Conservation (phyloP, 73 alveolate species). For the Paramecium sexaurelia region DNA sequence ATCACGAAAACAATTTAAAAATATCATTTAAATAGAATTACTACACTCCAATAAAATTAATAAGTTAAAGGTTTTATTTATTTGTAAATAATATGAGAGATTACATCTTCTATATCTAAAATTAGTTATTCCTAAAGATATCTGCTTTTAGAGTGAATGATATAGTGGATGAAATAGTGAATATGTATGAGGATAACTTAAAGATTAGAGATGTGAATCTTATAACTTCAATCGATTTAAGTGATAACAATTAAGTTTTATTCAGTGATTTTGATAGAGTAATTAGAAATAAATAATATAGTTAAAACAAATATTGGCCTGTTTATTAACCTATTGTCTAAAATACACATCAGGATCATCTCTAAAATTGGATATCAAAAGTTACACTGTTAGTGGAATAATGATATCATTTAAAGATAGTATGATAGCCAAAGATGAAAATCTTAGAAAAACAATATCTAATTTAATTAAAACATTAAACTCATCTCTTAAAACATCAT, state of each 20-base stretch:
- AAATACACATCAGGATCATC: not conserved
- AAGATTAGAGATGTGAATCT: not conserved
- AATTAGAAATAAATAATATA: not conserved
- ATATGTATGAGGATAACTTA: not conserved
- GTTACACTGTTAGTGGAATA: slow-evolving; percentile 19
- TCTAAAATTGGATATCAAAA: slow-evolving; percentile 18
- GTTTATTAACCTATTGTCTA: slow-evolving; percentile 9
- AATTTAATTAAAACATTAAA: not conserved
- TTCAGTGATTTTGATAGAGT: slow-evolving; percentile 23
- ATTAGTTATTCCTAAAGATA: not conserved
- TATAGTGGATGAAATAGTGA: not conserved
- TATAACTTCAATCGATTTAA: not conserved
- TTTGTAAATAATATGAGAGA: slow-evolving; percentile 30
- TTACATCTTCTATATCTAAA: slow-evolving; percentile 6
- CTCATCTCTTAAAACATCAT: not conserved
- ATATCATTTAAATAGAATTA: not conserved
- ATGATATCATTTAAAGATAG: not conserved
- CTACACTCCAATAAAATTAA: not conserved
- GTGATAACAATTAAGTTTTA: slow-evolving; percentile 13
- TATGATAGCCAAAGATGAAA: slow-evolving; percentile 22
- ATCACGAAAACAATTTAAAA: not conserved
- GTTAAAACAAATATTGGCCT: slow-evolving; percentile 4
- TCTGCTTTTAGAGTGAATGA: slow-evolving; percentile 26
- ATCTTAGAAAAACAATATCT: not conserved
- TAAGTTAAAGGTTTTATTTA: not conserved